A percentile compares a stretch with the other conserved stretches of the same genome.
phyloP scores from a whole-genome alignment of 1,284 basidiomycete genomes.

The Mycosarcoma maydis region DNA sequence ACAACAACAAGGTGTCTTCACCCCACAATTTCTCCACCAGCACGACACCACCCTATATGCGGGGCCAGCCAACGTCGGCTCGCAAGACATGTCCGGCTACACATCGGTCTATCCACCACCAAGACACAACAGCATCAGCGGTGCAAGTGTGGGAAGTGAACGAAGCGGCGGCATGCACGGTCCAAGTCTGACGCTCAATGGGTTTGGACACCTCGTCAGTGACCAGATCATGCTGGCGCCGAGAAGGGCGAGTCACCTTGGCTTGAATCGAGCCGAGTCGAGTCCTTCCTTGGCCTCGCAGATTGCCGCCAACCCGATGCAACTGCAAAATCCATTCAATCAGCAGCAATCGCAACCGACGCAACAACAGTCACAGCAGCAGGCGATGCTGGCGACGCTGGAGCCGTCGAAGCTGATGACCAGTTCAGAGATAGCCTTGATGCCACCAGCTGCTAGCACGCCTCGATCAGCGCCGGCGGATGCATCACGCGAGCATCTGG shows the following conservation, averaged over 20 bases:
- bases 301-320: conserved; percentile 50
- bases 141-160: neutral
- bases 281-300: conserved; percentile 34
- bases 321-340: conserved; percentile 35
- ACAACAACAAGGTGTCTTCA: conserved; percentile 23
- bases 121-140: conserved; percentile 27
- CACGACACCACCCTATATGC: conserved; percentile 34
- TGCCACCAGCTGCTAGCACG: conserved; percentile 28
- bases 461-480: conserved; percentile 33
- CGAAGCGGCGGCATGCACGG: conserved; percentile 6
- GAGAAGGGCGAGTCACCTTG: conserved; percentile 13
- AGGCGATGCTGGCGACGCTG: conserved; percentile 19
- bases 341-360: conserved; percentile 10
- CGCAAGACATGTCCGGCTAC: conserved; percentile 37
- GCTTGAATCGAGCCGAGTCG: conserved; percentile 23
- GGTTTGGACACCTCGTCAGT: conserved; percentile 6
- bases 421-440: conserved; percentile 1
- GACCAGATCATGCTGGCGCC: conserved; percentile 30
- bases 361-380: conserved; percentile 15
- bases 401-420: conserved; percentile 30
- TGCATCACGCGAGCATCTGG: conserved; percentile 23
- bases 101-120: conserved; percentile 46
- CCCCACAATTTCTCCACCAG: conserved; percentile 38
- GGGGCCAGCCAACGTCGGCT: conserved; percentile 6
- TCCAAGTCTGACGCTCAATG: conserved; percentile 13